A percentile compares a stretch with the other conserved stretches of the same genome.
Evolutionary conservation across 768 basidiomycete genomes (phyloP).

Genomic region (Psilocybe azurescens): DNA sequence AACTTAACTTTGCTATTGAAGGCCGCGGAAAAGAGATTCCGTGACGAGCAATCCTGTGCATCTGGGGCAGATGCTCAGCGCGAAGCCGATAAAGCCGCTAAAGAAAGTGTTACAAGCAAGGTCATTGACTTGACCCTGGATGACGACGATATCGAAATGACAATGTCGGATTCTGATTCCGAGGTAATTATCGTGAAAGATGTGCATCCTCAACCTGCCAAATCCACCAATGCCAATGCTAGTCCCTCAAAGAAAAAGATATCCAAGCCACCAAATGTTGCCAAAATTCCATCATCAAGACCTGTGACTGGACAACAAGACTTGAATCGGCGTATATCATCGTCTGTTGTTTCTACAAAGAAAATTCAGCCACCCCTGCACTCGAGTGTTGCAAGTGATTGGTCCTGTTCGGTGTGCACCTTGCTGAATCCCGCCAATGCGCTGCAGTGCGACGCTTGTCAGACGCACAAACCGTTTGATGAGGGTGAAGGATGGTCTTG

Average conservation of each 20-base stretch:
- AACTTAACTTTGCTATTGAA: conserved; percentile 37
- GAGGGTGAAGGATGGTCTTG: conserved; percentile 64
- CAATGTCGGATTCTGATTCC: conserved; percentile 36
- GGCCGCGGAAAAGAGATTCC: conserved; percentile 85
- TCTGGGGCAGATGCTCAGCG: conserved; percentile 58
- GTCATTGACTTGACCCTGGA: conserved; percentile 65
- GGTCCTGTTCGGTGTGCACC: conserved; percentile 69
- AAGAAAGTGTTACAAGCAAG: conserved; percentile 64
- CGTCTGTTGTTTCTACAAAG: neutral
- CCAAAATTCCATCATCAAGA: conserved; percentile 2
- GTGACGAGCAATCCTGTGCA: conserved; percentile 79
- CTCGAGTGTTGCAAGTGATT: conserved; percentile 31
- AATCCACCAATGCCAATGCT: conserved; percentile 13
- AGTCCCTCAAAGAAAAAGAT: conserved; percentile 26
- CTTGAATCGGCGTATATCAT: neutral
- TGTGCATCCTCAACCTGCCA: conserved; percentile 14
- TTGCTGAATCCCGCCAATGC: conserved; percentile 57
- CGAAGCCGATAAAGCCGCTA: conserved; percentile 74
- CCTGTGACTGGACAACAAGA: neutral
- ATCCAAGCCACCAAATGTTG: neutral
- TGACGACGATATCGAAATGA: conserved; percentile 22
- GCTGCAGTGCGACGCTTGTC: conserved; percentile 69
- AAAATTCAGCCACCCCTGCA: neutral
- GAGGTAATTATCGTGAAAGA: conserved; percentile 37
- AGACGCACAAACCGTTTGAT: conserved; percentile 34